Conservation (phyloP, 345 rosid species). For the Brassica carinata region DNA sequence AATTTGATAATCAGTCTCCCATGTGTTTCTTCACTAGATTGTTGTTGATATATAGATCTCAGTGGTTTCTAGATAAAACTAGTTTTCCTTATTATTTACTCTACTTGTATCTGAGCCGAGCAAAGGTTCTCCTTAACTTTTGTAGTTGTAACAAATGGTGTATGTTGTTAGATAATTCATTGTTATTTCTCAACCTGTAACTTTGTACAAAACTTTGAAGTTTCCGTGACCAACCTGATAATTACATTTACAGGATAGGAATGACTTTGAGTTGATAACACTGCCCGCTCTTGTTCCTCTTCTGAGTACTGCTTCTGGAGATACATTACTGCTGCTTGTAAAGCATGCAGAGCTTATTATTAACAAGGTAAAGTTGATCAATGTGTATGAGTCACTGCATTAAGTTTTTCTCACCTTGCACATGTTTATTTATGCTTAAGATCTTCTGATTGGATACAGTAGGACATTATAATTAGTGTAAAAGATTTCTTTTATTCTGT, state of each 20-base stretch:
- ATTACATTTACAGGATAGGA: constrained; percentile 66
- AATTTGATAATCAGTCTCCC: background rate
- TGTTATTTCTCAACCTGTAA: background rate
- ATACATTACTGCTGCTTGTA: constrained; percentile 83
- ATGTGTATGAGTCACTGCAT: background rate
- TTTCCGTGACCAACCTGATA: background rate
- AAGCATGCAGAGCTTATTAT: constrained; percentile 89
- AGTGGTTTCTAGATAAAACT: background rate
- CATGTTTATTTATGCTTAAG: constrained; percentile 3
- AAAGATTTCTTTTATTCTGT: background rate
- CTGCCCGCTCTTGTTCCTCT: constrained; percentile 94
- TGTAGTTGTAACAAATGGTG: constrained; percentile 1
- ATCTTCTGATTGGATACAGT: constrained; percentile 9
- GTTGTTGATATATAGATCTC: constrained; percentile 1
- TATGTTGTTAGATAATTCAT: background rate
- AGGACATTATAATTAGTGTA: background rate
- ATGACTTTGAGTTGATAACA: constrained; percentile 89
- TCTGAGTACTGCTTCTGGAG: constrained; percentile 86
- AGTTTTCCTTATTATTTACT: background rate
- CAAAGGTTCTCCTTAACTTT: background rate
- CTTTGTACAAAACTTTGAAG: background rate
- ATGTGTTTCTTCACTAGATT: constrained; percentile 12
- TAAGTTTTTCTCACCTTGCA: background rate
- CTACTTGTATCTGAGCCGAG: background rate
- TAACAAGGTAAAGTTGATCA: constrained; percentile 63